Evolutionary conservation across 805 yeast genomes (phyloP), one percentile per base, ranked within the genome.

Genomic region (Priceomyces castillae): DNA sequence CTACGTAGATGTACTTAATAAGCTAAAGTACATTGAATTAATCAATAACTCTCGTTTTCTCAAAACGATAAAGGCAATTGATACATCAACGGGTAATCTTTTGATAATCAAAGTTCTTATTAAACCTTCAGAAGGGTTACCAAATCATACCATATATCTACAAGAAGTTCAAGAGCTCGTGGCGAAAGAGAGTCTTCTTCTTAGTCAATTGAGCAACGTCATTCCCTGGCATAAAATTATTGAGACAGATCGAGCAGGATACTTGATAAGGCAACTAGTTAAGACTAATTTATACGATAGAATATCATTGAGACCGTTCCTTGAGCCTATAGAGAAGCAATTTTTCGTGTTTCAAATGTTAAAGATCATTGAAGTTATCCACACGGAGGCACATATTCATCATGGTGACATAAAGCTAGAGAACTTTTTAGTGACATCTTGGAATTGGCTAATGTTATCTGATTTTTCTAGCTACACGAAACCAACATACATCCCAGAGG

Each of bases 351-450:
- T 81, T 57, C 99, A 94, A 62, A 62, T 92, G 44, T 59, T 94
- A 22, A 69, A 73, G n/a, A 77, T 84, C 0, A 53, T 90, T 26
- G 67, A 73, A 1, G 76, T 77, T 40, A 73, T 90, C 43, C 98
- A 94, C 59, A 69, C 67, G 4, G 56, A 68, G 14, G 50, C 65
- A 22, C 75, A 69, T 7, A 72, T 90, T 3, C 77, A 68, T 43
- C 99, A 94, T 62, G 98, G 99, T 5, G 98, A 94, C 67, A 74
- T 94, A 48, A 90, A 94, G 65, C 73, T 92, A 0, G 99, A 94
- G 62, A 94, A 94, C 61, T 77, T 94, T 11, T 65, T 94, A 42
- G 82, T 90, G 3, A 85, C 95, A 0, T 79, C 92, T 22, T 87
- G 96, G 86, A 86, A 88, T 61, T 90, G 97, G 96, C 68, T 83